Base-by-base conservation (phyloP, 2,329 filamentous ascomycete species). In the Rachicladosporium sp. region DNA sequence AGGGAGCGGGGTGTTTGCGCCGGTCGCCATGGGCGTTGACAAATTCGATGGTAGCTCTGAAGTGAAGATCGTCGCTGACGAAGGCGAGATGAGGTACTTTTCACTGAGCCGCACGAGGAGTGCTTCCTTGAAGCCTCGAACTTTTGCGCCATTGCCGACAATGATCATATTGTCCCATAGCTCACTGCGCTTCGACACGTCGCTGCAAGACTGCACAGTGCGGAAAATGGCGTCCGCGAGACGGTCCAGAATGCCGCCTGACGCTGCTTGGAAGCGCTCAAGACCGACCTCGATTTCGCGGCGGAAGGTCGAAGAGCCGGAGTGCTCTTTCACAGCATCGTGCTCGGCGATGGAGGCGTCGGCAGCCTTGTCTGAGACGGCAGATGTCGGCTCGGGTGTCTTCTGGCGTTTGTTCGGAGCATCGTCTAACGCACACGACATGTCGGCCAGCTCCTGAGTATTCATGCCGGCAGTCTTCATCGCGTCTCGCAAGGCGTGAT, bases 11-110 rank as follows among this genome's bases (percentile, higher is more conserved):
- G 89, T 96, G 61, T 93, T 91, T 10, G 87, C 78, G 29, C 89
- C 89, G 1, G 89, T 96, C 12, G 86, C 88, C 8, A 82, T 74
- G 1, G 91, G 91, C 0, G 91, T 96, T 23, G 84, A 87, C 56
- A 95, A 76, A 63, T 91, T 89, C 6, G 87, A 95, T 6, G 91
- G 91, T 30, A 96, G 78, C 62, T 98, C 91, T 13, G 87, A 94
- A 29, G 88, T 94, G 70, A 96, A 96, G 54, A 96, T 96, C 32
- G 88, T 95, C 37, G 86, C 87, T 1, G 86, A 89, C 21, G 82
- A 88, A 0, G 91, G 91, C 2, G 88, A 93, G 49, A 98, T 79
- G 39, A 95, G 74, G 60, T 94, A 91, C 48, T 88, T 87, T 36
- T 80, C 74, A 30, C 75, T 75, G 29, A 98, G 74, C 0, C 79